These are phyloP conservation scores for Candida boidinii DNA, from an alignment of 805 yeast genomes.

Conservation along the genomic window DNA sequence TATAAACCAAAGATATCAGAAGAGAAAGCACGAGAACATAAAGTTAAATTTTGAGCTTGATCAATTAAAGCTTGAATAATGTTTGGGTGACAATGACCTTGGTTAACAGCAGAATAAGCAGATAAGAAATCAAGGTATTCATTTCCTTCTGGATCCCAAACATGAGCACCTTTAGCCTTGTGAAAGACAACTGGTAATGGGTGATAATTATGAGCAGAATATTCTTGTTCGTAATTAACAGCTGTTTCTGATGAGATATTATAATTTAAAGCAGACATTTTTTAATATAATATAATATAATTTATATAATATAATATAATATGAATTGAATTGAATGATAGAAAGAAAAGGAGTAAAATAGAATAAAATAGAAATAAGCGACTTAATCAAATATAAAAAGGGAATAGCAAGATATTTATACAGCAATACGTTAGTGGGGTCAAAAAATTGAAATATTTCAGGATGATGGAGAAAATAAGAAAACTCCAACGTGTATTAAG, in stretches of 20 bases:
- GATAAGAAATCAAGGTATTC: constrained; percentile 88
- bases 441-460: too few relatives aligned
- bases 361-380: too few relatives aligned
- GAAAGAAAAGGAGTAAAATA: too few relatives aligned
- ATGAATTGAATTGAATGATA: too few relatives aligned
- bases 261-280: constrained; percentile 28
- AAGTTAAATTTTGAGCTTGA: constrained; percentile 77
- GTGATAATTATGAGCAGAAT: constrained; percentile 95
- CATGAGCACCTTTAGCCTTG: constrained; percentile 82
- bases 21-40: constrained; percentile 89
- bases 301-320: too few relatives aligned
- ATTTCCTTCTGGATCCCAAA: constrained; percentile 97
- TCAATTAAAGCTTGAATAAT: constrained; percentile 77
- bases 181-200: constrained; percentile 93
- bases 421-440: too few relatives aligned
- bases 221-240: constrained; percentile 58
- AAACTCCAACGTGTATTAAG: too few relatives aligned
- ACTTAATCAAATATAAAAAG: too few relatives aligned
- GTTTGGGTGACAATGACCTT: constrained; percentile 96
- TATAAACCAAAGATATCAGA: constrained; percentile 80
- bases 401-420: too few relatives aligned
- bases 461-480: too few relatives aligned
- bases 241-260: constrained; percentile 59
- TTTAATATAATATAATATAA: too few relatives aligned
- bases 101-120: constrained; percentile 96